Evolutionary conservation across 805 yeast genomes (phyloP), one percentile per base, ranked within the genome.

Genomic region (Ogataea neopini): DNA sequence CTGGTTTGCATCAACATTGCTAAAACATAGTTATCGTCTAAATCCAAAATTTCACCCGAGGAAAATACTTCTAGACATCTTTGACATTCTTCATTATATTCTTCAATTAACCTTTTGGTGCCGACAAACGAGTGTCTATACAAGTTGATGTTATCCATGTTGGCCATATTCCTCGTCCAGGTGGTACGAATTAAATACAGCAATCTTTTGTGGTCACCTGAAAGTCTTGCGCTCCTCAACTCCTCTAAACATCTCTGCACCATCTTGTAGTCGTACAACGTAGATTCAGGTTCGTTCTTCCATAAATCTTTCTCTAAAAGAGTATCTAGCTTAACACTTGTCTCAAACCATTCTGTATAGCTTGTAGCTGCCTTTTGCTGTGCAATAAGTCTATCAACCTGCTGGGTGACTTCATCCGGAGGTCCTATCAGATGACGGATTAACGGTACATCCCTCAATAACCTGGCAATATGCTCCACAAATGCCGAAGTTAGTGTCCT

Each of bases 1-100:
- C 97, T 75, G 0, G 97, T 88, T 62, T 92, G 96, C 33, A 86
- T 79, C 28, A 92, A 71, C 77, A 88, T 87, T 1, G 87, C 87
- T 47, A 92, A 69, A 13, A 88, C 72, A 57, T 86, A 83, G 10
- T 79, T 65, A 50, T 84, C 90, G 62, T 86, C 92, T 25, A 88
- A 51, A 14, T 25, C 13, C 9, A 71, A 65, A 11, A 69, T 64
- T 6, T 61, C 60, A 9, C 67, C 72, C 23, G 61, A 61, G 3
- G 75, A 68, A 52, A 80, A 64, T 30, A 62, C 69, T 4, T 67
- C 64, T 23, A 80, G 61, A 14, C 75, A 67, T 17, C 54, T 44
- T 47, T 82, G 79, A 60, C 97, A 90, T 64, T 94, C 98, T 7
- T 72, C 67, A 43, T 88, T 77, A 62, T 88, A 92, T 29, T 87